Evolutionary conservation across 306 rosid species (phyloP), one percentile per base, ranked within the genome.

Genomic region (Fragaria vesca): DNA sequence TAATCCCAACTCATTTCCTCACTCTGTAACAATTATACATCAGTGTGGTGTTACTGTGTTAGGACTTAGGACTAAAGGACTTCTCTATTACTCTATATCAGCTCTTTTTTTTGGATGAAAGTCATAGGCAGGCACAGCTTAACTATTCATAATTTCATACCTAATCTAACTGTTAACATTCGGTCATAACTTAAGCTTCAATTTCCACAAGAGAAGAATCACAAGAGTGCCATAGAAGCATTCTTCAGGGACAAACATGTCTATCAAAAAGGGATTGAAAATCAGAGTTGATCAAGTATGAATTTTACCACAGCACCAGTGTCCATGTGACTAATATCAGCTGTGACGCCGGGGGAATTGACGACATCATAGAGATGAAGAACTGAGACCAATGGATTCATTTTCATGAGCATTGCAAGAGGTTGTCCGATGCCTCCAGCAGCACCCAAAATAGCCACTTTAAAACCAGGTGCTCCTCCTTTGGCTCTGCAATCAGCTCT

Each of bases 351-450:
- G 11, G 99, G 99, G 69, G 97, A 34, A 67, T 96, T 96, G 43
- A 90, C 98, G 28, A 93, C 99, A 78, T 96, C 99, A 68, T 96
- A 96, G 40, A 96, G 99, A 87, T 96, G 99, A 82, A 96, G 98
- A 84, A 89, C 89, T 0, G 99, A 93, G 69, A 96, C 97, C 51
- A 91, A 77, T 42, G 99, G 99, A 28, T 96, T 96, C 18, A 96
- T 96, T 92, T 96, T 96, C 96, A 96, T 84, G 67, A 93, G 82
- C 91, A 96, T 71, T 55, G 98, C 80, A 46, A 96, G 96, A 74
- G 99, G 84, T 73, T 96, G 98, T 51, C 98, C 99, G 74, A 96
- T 96, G 77, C 99, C 97, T 26, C 97, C 98, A 62, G 99, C 94
- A 74, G 98, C 98, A 58, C 99, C 98, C 81, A 96, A 70, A 36